These are phyloP conservation scores for Ceratobasidium sp. DNA, from an alignment of 1,284 basidiomycete genomes.

Conservation along the genomic window DNA sequence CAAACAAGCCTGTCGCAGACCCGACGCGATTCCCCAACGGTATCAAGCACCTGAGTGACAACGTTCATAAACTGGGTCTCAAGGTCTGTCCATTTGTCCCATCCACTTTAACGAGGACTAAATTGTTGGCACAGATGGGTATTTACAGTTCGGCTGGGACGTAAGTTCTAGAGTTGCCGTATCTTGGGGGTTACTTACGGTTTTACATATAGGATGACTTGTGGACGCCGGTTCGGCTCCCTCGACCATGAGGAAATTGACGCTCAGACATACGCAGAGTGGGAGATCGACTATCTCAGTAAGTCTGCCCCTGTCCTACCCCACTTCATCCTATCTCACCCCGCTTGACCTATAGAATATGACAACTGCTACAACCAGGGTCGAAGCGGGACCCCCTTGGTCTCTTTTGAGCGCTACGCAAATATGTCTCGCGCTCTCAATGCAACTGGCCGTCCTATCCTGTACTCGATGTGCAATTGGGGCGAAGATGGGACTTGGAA, in stretches of 20 bases:
- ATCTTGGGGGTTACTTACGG: constrained; percentile 16
- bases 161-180: constrained; percentile 49
- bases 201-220: constrained; percentile 55
- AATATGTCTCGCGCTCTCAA: constrained; percentile 65
- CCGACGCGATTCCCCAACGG: constrained; percentile 61
- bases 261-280: constrained; percentile 60
- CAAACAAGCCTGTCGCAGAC: constrained; percentile 54
- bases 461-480: constrained; percentile 69
- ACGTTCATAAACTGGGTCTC: constrained; percentile 60
- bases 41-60: constrained; percentile 57
- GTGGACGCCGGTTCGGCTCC: constrained; percentile 60
- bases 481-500: constrained; percentile 60
- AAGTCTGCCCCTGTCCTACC: constrained; percentile 45
- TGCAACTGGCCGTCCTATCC: constrained; percentile 61
- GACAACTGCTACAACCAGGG: constrained; percentile 63
- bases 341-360: constrained; percentile 56
- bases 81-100: constrained; percentile 52
- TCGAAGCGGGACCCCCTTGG: constrained; percentile 57
- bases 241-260: constrained; percentile 62
- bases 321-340: background rate
- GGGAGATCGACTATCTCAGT: constrained; percentile 61
- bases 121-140: constrained; percentile 54
- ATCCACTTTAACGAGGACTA: background rate
- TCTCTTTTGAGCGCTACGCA: constrained; percentile 60
- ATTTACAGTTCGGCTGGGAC: constrained; percentile 64